Evolutionary conservation across 495 filamentous ascomycete species (phyloP), one percentile per base, ranked within the genome.

Genomic region (Glutinoglossum americanum): DNA sequence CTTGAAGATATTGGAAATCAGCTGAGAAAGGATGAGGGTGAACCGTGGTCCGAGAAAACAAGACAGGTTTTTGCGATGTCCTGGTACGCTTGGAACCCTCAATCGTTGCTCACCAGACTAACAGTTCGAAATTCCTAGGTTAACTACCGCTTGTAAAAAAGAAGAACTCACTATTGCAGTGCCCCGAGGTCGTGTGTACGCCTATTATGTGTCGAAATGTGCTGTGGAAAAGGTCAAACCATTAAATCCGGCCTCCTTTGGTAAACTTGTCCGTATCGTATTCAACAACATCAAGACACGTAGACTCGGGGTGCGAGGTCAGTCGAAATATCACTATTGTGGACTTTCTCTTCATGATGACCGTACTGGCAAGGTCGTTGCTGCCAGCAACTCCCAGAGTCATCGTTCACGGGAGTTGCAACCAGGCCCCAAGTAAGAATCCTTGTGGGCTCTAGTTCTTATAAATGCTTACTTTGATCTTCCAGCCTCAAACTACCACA

Each of bases 281-380:
- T 98, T 96, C 61, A 90, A 89, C 1, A 89, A 87, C 48, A 80
- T 98, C 19, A 89, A 93, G 65, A 97, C 92, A 11, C 78, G 92
- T 41, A 76, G 92, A 54, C 74, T 98, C 13, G 92, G 92, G 48
- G 88, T 97, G 44, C 81, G 92, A 23, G 93, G 93, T 45, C 89
- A 96, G 70, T 97, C 93, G 5, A 98, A 98, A 67, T 98, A 98
- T 67, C 93, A 98, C 65, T 98, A 98, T 65, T 87, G 92, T 48
- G 86, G 90, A 65, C 80, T 95, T 65, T 80, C 78, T 1, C 74
- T 95, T 33, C 75, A 72, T 23, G 79, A 84, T 32, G 81, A 83
- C 53, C 70, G 21, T 13, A 47, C 54, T 21, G 21, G 33, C 15
- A 75, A 59, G 30, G 19, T 47, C 33, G 25, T 47, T 27, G 54